Evolutionary conservation across 768 basidiomycete genomes (phyloP).

Genomic region (Tricholoma terreum): DNA sequence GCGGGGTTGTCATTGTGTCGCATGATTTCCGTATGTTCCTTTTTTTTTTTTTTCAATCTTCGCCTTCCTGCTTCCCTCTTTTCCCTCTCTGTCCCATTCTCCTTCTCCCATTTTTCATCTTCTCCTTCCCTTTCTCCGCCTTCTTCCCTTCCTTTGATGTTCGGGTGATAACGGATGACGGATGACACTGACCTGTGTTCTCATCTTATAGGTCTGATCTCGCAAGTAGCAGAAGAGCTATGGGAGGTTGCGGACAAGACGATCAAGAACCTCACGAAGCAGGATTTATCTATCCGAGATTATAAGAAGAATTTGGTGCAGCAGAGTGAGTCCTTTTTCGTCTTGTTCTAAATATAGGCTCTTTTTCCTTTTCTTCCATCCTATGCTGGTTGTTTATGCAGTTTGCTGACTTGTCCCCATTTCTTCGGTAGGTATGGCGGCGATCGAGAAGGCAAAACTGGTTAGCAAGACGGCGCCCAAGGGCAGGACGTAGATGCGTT

Average conservation of each 20-base stretch:
- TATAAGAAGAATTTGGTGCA: slow-evolving; percentile 88
- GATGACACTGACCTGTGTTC: neutral
- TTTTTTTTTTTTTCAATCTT: neutral
- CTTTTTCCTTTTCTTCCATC: neutral
- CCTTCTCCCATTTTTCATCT: neutral
- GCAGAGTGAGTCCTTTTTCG: slow-evolving; percentile 54
- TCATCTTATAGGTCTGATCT: slow-evolving; percentile 72
- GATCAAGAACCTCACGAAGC: slow-evolving; percentile 88
- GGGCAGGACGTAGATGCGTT: slow-evolving; percentile 52
- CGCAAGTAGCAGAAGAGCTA: slow-evolving; percentile 96
- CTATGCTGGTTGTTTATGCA: neutral
- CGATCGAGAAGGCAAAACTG: slow-evolving; percentile 91
- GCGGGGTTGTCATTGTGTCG: slow-evolving; percentile 98
- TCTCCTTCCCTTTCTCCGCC: neutral
- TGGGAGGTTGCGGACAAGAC: slow-evolving; percentile 98
- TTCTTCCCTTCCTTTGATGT: neutral
- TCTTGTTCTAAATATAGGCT: neutral
- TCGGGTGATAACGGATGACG: neutral
- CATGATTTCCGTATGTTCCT: slow-evolving; percentile 91
- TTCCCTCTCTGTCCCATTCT: neutral
- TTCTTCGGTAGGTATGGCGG: slow-evolving; percentile 57
- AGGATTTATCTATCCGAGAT: slow-evolving; percentile 87
- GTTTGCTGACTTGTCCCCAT: neutral
- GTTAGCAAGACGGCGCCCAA: slow-evolving; percentile 81
- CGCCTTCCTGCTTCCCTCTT: slow-evolving; percentile 5